Evolutionary conservation across 371 early-diverging fungal species (phyloP).

Genomic region (Syncephalastrum racemosum): DNA sequence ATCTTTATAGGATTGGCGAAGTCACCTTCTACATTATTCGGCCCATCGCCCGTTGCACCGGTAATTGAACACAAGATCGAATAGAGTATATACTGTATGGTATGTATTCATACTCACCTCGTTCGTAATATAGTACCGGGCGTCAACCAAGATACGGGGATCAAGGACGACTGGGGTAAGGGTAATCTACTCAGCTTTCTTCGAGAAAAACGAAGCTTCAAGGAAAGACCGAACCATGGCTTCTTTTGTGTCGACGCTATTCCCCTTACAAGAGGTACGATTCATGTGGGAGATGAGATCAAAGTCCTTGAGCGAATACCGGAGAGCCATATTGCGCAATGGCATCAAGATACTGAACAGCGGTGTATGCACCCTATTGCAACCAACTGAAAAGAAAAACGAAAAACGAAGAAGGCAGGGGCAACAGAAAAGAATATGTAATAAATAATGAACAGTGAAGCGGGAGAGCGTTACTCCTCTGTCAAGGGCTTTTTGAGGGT

Average conservation of each 20-base stretch:
- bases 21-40: constrained; percentile 43
- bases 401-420: too few species aligned
- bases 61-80: constrained; percentile 13
- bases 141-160: constrained; percentile 47
- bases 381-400: too few species aligned
- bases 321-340: too few species aligned
- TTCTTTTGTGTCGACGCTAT: constrained; percentile 46
- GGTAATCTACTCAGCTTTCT: constrained; percentile 33
- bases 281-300: constrained; percentile 41
- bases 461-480: too few species aligned
- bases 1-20: constrained; percentile 36
- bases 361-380: too few species aligned
- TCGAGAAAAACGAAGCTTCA: constrained; percentile 27
- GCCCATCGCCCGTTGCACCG: constrained; percentile 43
- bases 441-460: too few species aligned
- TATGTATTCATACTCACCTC: not conserved
- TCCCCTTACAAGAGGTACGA: constrained; percentile 43
- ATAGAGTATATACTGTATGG: not conserved
- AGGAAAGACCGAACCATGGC: constrained; percentile 30
- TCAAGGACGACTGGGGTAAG: constrained; percentile 41
- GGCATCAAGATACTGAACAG: too few species aligned
- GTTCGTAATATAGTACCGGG: constrained; percentile 35
- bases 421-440: too few species aligned
- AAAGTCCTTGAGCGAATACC: constrained; percentile 46
- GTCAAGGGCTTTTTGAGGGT: constrained; percentile 22